Base-by-base conservation (phyloP, 2,329 filamentous ascomycete species). In the Fragosphaeria purpurea region DNA sequence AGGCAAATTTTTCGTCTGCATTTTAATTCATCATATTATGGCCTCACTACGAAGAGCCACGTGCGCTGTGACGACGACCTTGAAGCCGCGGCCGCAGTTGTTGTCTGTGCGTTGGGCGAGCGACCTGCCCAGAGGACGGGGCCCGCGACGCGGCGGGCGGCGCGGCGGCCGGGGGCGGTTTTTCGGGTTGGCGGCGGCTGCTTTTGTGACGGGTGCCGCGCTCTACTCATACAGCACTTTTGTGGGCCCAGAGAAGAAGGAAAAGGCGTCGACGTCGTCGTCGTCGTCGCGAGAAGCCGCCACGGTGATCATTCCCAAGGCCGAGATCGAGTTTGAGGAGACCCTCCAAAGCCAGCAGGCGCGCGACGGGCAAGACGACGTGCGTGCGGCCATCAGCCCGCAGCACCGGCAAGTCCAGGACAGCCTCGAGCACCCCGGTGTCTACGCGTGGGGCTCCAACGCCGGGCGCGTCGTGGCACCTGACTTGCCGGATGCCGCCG, bases 391-490 rank as follows among this genome's bases (percentile, higher is more conserved):
- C 51, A 80, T 95, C 58, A 91, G 86, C 62, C 87, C 90, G 85
- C 88, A 95, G 64, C 88, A 95, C 67, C 70, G 88, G 6, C 91
- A 96, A 69, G 86, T 95, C 52, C 88, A 86, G 69, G 81, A 80
- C 62, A 94, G 87, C 66, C 82, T 77, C 75, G 79, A 81, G 66
- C 83, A 86, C 53, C 91, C 93, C 0, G 93, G 90, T 2, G 85
- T 97, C 0, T 97, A 95, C 67, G 82, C 85, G 5, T 98, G 93
- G 91, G 93, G 93, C 0, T 88, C 85, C 13, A 98, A 98, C 61
- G 72, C 73, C 12, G 88, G 89, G 53, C 79, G 78, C 58, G 90
- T 95, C n/a, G 87, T 86, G 39, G 89, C 90, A 41, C 89, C 90
- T 1, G 82, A 85, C 55, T 91, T 86, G 7, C 76, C 84, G 47